Conservation (phyloP, 257 asterid species). For the Fraxinus cuspidata region DNA sequence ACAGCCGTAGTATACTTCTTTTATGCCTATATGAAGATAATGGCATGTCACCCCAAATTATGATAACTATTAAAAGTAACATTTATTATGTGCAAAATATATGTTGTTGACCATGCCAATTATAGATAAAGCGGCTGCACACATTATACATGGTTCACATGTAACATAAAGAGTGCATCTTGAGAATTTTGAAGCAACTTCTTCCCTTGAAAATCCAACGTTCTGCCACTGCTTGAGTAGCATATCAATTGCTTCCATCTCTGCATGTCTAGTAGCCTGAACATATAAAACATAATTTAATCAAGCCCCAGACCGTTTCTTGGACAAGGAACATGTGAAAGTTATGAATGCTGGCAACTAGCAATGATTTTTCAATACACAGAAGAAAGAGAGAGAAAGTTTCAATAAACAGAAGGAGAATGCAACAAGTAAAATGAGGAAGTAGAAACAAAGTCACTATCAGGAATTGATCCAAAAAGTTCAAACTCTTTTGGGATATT, state of each 20-base stretch:
- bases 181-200: constrained; percentile 58
- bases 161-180: constrained; percentile 79
- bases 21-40: constrained; percentile 49
- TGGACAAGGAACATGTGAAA: background rate
- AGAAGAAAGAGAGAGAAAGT: too few relatives aligned
- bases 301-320: background rate
- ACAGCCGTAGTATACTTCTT: constrained; percentile 80
- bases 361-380: background rate
- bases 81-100: constrained; percentile 16
- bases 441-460: background rate
- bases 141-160: constrained; percentile 97
- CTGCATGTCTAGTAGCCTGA: constrained; percentile 90
- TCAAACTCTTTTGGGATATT: too few relatives aligned
- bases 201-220: constrained; percentile 50
- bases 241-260: constrained; percentile 92
- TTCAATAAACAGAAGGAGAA: too few relatives aligned
- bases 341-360: background rate
- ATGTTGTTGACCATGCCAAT: constrained; percentile 49
- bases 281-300: background rate
- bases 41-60: constrained; percentile 16
- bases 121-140: constrained; percentile 80
- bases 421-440: background rate
- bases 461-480: background rate
- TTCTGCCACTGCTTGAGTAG: constrained; percentile 75
- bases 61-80: constrained; percentile 19